Percentiles rank a stretch among this genome's conserved stretches.
Conservation (phyloP, 1,284 basidiomycete species). For the Ganoderma leucocontextum region DNA sequence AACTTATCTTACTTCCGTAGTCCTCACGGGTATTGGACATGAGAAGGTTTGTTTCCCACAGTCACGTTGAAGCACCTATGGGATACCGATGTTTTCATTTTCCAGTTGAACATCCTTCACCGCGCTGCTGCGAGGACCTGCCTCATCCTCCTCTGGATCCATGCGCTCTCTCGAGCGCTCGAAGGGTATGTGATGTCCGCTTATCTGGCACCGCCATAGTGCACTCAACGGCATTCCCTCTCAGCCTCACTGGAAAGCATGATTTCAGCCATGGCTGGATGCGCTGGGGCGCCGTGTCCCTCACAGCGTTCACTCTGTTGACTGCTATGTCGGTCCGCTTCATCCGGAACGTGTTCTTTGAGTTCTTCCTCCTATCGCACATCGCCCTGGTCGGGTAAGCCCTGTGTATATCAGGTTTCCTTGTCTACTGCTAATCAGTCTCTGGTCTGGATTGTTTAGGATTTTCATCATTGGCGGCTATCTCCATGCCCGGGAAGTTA, state of each 20-base stretch:
- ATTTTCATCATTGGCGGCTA: slow-evolving; percentile 46
- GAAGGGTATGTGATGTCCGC: slow-evolving; percentile 34
- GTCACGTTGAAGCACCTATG: neutral
- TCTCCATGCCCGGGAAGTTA: slow-evolving; percentile 41
- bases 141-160: slow-evolving; percentile 47
- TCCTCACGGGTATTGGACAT: slow-evolving; percentile 53
- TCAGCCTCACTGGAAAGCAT: slow-evolving; percentile 40
- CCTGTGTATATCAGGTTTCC: neutral
- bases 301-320: slow-evolving; percentile 50
- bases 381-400: slow-evolving; percentile 50
- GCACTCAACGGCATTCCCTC: neutral
- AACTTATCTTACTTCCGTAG: slow-evolving; percentile 31
- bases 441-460: slow-evolving; percentile 30
- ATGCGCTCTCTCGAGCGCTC: slow-evolving; percentile 40
- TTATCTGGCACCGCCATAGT: neutral
- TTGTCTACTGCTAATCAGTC: slow-evolving; percentile 9
- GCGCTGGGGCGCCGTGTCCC: slow-evolving; percentile 48
- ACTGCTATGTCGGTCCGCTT: slow-evolving; percentile 49
- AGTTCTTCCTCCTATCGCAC: slow-evolving; percentile 57
- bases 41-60: slow-evolving; percentile 45
- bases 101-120: slow-evolving; percentile 46
- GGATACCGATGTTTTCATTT: neutral
- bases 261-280: slow-evolving; percentile 45
- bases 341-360: slow-evolving; percentile 51
- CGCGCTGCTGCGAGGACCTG: slow-evolving; percentile 46